Evolutionary conservation across 352 stramenopile species (phyloP).

Genomic region (Pythium rishiriense): DNA sequence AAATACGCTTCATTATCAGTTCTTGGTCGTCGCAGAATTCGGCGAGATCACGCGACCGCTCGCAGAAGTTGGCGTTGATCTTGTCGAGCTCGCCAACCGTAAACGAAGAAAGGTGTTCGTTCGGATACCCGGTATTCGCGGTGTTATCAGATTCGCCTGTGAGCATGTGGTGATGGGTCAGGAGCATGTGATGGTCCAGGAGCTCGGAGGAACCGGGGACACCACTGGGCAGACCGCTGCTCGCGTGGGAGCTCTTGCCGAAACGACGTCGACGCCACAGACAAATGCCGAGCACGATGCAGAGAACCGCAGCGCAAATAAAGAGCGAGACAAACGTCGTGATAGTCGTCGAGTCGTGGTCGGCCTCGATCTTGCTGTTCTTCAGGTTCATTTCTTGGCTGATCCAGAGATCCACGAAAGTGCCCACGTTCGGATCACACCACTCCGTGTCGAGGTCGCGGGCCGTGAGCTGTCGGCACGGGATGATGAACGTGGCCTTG

Average conservation of each 20-base stretch:
- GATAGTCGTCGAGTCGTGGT: constrained; percentile 1
- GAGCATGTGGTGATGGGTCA: constrained; percentile 20
- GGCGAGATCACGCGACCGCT: constrained; percentile 18
- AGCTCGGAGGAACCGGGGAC: constrained; percentile 1
- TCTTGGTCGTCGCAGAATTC: constrained; percentile 29
- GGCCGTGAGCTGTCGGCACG: constrained; percentile 18
- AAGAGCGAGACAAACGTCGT: constrained; percentile 20
- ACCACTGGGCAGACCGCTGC: neutral
- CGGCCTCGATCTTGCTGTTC: neutral
- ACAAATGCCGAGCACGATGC: neutral
- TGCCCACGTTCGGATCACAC: constrained; percentile 12
- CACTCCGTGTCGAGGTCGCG: constrained; percentile 4
- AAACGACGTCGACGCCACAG: constrained; percentile 5
- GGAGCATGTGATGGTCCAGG: constrained; percentile 16
- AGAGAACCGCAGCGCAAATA: neutral
- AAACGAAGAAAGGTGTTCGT: constrained; percentile 10
- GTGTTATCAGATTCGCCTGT: constrained; percentile 18
- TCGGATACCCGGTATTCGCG: neutral
- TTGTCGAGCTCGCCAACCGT: constrained; percentile 18
- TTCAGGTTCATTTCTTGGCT: constrained; percentile 2
- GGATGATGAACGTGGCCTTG: constrained; percentile 30
- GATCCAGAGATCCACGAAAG: constrained; percentile 28
- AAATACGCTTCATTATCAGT: constrained; percentile 26
- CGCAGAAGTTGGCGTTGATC: constrained; percentile 23
- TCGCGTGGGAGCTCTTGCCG: constrained; percentile 2